phyloP scores from a whole-genome alignment of 495 filamentous ascomycete species.

The Terfezia claveryi region DNA sequence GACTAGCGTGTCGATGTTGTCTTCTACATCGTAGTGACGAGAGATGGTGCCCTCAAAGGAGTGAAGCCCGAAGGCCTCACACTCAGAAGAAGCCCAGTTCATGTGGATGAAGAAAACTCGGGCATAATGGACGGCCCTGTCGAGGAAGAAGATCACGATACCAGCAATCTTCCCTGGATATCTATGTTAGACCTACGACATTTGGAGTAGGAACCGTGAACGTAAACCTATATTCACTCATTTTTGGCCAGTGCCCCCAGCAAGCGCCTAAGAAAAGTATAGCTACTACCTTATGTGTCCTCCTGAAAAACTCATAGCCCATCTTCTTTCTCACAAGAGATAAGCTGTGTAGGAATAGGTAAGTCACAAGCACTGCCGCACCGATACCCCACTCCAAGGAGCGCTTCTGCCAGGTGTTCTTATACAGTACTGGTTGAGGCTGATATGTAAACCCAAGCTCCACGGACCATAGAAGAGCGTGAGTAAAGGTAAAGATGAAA shows the following conservation, averaged over 20 bases:
- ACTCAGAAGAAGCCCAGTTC: conserved; percentile 17
- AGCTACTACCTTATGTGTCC: conserved; percentile 39
- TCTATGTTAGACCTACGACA: not conserved
- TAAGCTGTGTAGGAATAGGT: conserved; percentile 33
- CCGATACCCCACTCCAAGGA: conserved; percentile 47
- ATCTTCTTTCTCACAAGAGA: conserved; percentile 32
- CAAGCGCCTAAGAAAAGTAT: conserved; percentile 44
- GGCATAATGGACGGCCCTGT: conserved; percentile 29
- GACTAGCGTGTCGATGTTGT: conserved; percentile 30
- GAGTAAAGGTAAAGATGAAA: conserved; percentile 34
- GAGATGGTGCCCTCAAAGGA: conserved; percentile 28
- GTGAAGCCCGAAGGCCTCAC: conserved; percentile 25
- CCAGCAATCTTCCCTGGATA: conserved; percentile 28
- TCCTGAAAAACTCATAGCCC: conserved; percentile 46
- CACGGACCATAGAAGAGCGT: conserved; percentile 44
- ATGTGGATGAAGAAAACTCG: conserved; percentile 34
- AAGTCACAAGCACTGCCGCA: conserved; percentile 34
- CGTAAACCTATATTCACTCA: conserved; percentile 28
- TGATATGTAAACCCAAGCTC: conserved; percentile 39
- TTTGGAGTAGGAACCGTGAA: not conserved
- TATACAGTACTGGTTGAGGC: conserved; percentile 35
- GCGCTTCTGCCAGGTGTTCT: conserved; percentile 28
- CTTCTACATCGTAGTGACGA: conserved; percentile 27
- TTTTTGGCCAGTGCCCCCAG: conserved; percentile 42
- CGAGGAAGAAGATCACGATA: conserved; percentile 33